Evolutionary conservation across 305 asterid species (phyloP), one percentile per base, ranked within the genome.

Genomic region (Fraxinus sp.): DNA sequence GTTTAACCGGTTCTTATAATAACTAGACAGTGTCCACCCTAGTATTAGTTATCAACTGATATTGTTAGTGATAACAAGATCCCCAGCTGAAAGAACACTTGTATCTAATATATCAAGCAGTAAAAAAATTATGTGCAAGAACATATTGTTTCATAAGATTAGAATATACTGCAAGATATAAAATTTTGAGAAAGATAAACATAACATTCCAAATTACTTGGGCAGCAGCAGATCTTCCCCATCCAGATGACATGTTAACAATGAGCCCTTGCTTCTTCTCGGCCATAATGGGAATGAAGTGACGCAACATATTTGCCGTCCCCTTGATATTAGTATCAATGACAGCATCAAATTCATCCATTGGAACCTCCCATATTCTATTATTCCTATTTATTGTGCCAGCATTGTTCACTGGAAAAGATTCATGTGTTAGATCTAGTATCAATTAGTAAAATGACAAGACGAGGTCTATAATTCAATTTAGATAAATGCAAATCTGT

Each of bases 161-260:
- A 77, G n/a, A 81, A 30, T 70, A 28, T 7, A 75, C 16, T 16
- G 55, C 71, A 49, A 73, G 66, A 79, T 71, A 59, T 28, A 81
- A 81, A 78, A 39, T 36, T 66, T 70, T 33, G 57, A 84, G 79
- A 32, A 79, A 33, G 37, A 70, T 13, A 74, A 55, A 24, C 81
- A 66, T n/a, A 39, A 44, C 49, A 46, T 78, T 39, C 52, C 44
- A 79, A 74, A 72, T 79, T 85, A 95, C 99, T 97, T 93, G 98
- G 80, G 97, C 98, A 75, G 99, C 99, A 74, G 94, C 97, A 77
- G 99, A 92, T 87, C 98, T 90, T 85, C 99, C 99, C 99, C 98
- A 95, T 44, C 97, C 98, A 88, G 99, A 95, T 82, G 99, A 95
- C 87, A 91, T 88, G 88, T 95, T 95, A 79, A 95, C 94, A 83